Conservation (phyloP, 2,329 filamentous ascomycete species). For the Aschersonia sp. region DNA sequence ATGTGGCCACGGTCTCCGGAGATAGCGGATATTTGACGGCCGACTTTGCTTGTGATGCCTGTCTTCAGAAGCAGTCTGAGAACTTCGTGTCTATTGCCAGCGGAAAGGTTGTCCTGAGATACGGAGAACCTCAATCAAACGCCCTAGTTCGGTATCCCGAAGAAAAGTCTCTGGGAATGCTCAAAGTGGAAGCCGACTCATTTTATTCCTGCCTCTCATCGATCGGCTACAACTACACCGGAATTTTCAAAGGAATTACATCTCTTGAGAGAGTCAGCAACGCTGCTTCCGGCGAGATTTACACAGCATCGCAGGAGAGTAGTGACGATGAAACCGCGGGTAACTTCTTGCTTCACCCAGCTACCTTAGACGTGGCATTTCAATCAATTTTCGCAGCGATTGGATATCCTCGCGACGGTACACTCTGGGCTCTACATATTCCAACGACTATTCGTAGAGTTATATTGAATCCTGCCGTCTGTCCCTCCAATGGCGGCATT, state of each 20-base stretch:
- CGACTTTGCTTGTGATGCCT: background rate
- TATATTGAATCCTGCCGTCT: conserved; percentile 1
- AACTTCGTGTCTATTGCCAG: background rate
- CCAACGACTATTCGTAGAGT: conserved; percentile 13
- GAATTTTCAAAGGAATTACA: background rate
- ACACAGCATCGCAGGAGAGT: background rate
- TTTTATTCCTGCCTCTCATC: background rate
- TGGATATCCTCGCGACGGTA: conserved; percentile 17
- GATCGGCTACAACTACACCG: background rate
- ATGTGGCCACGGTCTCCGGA: background rate
- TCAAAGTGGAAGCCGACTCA: background rate
- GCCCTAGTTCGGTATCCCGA: background rate
- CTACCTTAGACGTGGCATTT: conserved; percentile 18
- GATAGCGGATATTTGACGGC: background rate
- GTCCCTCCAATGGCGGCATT: background rate
- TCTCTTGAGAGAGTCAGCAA: background rate
- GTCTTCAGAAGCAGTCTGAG: background rate
- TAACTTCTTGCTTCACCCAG: conserved; percentile 17
- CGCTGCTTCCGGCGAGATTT: background rate
- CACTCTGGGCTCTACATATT: conserved; percentile 16
- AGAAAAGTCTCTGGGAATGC: background rate
- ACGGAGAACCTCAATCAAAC: background rate
- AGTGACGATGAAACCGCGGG: background rate
- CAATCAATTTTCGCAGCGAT: conserved; percentile 19
- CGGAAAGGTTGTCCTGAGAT: background rate